Percentiles rank a stretch among this genome's conserved stretches.
Conservation (phyloP, 2,329 filamentous ascomycete genomes). For the Golovinomyces cichoracearum region DNA sequence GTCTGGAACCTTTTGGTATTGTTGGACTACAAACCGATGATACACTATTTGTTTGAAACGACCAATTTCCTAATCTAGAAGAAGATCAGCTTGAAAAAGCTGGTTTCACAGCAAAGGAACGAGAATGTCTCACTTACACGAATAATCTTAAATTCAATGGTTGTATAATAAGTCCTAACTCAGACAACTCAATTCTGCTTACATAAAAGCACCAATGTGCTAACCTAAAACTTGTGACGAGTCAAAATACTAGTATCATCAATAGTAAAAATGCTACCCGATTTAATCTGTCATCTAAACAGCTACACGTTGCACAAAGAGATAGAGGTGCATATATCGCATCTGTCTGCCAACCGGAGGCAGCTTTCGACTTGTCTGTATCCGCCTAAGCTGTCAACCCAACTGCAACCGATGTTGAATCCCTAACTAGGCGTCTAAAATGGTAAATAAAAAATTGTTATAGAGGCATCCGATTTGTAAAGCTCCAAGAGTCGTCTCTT, state of each 20-base stretch:
- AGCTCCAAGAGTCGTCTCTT: not conserved
- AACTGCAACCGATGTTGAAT: not conserved
- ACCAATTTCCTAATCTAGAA: constrained; percentile 1
- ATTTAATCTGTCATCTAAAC: not conserved
- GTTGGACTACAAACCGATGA: constrained; percentile 4
- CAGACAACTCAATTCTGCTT: not conserved
- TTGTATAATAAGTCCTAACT: not conserved
- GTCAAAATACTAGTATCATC: not conserved
- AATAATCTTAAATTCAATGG: not conserved
- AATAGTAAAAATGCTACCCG: not conserved
- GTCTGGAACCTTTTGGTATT: constrained; percentile 1
- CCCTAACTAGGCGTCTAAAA: not conserved
- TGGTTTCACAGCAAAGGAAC: constrained; percentile 2
- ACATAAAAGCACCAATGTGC: constrained; percentile 1
- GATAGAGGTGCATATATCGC: constrained; percentile 3
- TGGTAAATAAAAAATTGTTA: not conserved
- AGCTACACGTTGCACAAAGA: constrained; percentile 2
- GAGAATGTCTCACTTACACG: not conserved
- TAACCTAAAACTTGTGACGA: not conserved
- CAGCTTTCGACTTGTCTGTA: not conserved
- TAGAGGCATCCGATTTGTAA: not conserved
- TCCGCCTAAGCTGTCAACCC: not conserved
- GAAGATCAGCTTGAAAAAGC: constrained; percentile 2
- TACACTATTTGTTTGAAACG: constrained; percentile 3
- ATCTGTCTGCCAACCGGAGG: not conserved